Conservation (phyloP, 805 yeast genomes). For the Starmerella bacillaris region DNA sequence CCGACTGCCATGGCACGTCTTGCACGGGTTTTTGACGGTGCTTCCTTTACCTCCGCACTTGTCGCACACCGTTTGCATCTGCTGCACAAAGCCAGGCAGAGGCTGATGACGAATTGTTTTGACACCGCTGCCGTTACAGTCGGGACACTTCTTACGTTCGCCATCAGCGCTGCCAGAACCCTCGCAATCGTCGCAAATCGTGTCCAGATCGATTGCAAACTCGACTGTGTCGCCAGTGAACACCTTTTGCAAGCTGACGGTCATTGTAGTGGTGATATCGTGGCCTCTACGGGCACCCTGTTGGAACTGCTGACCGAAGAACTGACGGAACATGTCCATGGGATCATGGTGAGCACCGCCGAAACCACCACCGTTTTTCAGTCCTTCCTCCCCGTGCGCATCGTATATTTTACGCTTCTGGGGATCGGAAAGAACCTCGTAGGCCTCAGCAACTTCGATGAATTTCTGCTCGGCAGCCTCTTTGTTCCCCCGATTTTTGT, state of each 20-base stretch:
- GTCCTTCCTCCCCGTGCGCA: conserved; percentile 57
- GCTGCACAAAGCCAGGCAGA: conserved; percentile 83
- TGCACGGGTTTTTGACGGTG: conserved; percentile 45
- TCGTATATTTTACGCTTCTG: conserved; percentile 58
- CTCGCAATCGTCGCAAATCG: conserved; percentile 56
- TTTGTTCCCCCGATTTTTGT: conserved; percentile 62
- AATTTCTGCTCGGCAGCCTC: conserved; percentile 62
- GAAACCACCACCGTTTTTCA: conserved; percentile 26
- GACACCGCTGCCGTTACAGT: conserved; percentile 65
- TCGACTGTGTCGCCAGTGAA: conserved; percentile 50
- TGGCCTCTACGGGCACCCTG: conserved; percentile 34
- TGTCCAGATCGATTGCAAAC: conserved; percentile 48
- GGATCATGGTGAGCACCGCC: conserved; percentile 27
- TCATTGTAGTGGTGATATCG: conserved; percentile 38
- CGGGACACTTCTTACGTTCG: conserved; percentile 39
- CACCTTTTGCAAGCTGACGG: conserved; percentile 44
- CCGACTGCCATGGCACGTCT: conserved; percentile 51
- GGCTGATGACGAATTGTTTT: conserved; percentile 48
- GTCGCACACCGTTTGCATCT: conserved; percentile 62
- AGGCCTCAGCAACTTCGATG: conserved; percentile 84
- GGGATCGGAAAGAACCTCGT: conserved; percentile 59
- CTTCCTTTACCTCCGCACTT: conserved; percentile 65
- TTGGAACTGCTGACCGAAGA: conserved; percentile 31
- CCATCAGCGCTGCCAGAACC: conserved; percentile 84
- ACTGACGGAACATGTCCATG: conserved; percentile 47